Percentiles rank a stretch among this genome's conserved stretches.
Evolutionary conservation across 2,329 filamentous ascomycete species (phyloP).

Genomic region (Ascochyta clinopodiicola): DNA sequence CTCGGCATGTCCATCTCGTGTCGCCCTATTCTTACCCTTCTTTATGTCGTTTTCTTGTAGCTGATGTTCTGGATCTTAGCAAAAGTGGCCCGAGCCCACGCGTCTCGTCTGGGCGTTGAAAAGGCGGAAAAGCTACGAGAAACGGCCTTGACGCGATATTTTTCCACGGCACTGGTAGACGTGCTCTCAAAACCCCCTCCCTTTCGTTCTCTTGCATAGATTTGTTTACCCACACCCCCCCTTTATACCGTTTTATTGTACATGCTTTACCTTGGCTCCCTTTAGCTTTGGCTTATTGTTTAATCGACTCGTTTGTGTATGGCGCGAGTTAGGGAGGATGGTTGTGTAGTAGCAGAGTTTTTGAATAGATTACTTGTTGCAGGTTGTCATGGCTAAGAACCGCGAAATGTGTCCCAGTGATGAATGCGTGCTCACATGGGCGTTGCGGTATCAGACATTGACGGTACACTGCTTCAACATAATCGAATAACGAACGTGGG

Average conservation of each 20-base stretch:
- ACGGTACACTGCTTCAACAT: no score
- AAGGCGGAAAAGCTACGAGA: not conserved
- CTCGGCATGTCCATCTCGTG: not conserved
- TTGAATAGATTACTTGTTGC: slow-evolving; percentile 2
- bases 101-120: not conserved
- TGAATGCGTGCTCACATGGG: no score
- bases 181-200: not conserved
- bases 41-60: slow-evolving; percentile 13
- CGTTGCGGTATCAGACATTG: no score
- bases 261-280: slow-evolving; percentile 23
- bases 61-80: slow-evolving; percentile 11
- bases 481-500: no score
- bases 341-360: not conserved
- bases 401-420: no score
- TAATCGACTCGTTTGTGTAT: slow-evolving; percentile 14
- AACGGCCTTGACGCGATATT: not conserved
- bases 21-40: slow-evolving; percentile 22
- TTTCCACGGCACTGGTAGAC: not conserved
- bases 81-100: not conserved
- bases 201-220: slow-evolving; percentile 18
- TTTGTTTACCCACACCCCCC: not conserved
- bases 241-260: slow-evolving; percentile 30
- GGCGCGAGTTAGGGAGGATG: not conserved
- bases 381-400: no score
- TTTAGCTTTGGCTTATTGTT: slow-evolving; percentile 20